Evolutionary conservation across 2,329 filamentous ascomycete genomes (phyloP).

Genomic region (Xylariaceae sp.): DNA sequence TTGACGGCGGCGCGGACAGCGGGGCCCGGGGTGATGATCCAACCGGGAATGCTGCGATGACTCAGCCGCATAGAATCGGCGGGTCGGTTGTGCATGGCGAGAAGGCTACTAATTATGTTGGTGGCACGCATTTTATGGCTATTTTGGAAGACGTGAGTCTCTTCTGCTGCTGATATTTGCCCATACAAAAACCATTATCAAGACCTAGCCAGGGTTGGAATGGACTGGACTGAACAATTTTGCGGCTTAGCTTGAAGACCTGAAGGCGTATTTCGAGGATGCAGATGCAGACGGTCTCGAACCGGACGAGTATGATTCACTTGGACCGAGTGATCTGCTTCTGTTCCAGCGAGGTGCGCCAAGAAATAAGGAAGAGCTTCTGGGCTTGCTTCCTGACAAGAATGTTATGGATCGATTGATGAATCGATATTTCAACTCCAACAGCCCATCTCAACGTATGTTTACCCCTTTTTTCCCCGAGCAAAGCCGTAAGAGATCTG

Average conservation of each 20-base stretch:
- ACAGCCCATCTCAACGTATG: conserved; percentile 49
- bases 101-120: conserved; percentile 48
- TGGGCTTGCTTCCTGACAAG: conserved; percentile 45
- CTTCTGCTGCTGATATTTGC: no score
- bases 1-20: conserved; percentile 23
- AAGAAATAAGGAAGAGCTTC: conserved; percentile 42
- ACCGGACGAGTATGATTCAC: conserved; percentile 29
- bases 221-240: conserved; percentile 8
- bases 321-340: conserved; percentile 41
- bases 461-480: no score
- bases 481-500: no score
- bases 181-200: no score
- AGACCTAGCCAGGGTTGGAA: no score
- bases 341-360: conserved; percentile 38
- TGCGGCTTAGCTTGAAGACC: conserved; percentile 49
- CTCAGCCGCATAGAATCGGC: conserved; percentile 18
- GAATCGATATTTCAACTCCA: conserved; percentile 50
- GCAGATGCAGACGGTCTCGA: conserved; percentile 34
- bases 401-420: conserved; percentile 47
- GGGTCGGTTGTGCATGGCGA: conserved; percentile 44
- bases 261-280: conserved; percentile 55
- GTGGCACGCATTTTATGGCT: conserved; percentile 57
- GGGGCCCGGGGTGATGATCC: no score
- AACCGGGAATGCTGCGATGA: conserved; percentile 12
- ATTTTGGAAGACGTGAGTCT: conserved; percentile 55